phyloP scores from a whole-genome alignment of 1,284 basidiomycete genomes.

The Rhizoctonia solani region DNA sequence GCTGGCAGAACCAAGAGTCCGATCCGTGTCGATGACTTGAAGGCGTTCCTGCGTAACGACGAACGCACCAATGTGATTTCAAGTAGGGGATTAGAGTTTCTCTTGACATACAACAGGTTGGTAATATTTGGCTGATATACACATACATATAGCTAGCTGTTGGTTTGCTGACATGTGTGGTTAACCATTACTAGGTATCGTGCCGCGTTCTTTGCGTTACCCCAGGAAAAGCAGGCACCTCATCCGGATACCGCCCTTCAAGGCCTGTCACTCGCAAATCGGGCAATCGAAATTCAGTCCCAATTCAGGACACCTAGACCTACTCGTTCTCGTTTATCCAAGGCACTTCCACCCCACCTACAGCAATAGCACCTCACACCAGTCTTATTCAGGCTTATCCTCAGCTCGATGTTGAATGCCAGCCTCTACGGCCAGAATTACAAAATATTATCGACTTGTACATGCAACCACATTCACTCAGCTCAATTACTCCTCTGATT shows the following conservation, averaged over 20 bases:
- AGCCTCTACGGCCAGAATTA: slow-evolving; percentile 35
- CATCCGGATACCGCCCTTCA: slow-evolving; percentile 30
- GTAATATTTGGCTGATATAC: too few species aligned
- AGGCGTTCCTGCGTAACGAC: slow-evolving; percentile 29
- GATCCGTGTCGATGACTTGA: slow-evolving; percentile 32
- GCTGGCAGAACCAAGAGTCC: slow-evolving; percentile 36
- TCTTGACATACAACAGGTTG: slow-evolving; percentile 35
- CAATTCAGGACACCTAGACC: neutral
- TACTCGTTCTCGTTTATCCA: neutral
- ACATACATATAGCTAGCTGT: too few species aligned
- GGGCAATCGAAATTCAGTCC: slow-evolving; percentile 26
- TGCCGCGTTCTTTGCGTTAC: slow-evolving; percentile 34
- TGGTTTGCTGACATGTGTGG: too few species aligned
- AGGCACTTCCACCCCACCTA: slow-evolving; percentile 7
- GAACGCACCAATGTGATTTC: neutral
- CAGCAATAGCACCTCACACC: neutral
- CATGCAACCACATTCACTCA: slow-evolving; percentile 29
- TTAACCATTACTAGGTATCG: slow-evolving; percentile 32
- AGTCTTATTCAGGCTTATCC: neutral
- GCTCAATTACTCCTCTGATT: slow-evolving; percentile 32
- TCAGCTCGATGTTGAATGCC: slow-evolving; percentile 31
- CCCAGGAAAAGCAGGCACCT: slow-evolving; percentile 34
- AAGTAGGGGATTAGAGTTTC: slow-evolving; percentile 35
- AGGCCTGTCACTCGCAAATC: slow-evolving; percentile 15
- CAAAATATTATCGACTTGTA: slow-evolving; percentile 36